Base-by-base conservation (phyloP, 2,329 filamentous ascomycete species). In the Aspergillus sp. region DNA sequence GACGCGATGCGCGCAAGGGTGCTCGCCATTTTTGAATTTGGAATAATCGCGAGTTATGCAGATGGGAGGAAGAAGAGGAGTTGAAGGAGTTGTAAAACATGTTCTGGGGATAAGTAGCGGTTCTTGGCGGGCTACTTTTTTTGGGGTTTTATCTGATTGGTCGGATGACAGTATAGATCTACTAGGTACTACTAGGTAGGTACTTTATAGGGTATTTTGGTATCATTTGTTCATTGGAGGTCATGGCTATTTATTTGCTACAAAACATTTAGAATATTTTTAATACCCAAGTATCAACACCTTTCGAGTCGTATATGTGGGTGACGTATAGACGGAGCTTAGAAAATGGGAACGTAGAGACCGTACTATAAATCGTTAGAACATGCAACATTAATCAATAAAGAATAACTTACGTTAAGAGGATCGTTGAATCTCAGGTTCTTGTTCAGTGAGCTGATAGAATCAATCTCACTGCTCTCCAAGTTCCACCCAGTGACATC, bases 401-500 rank as follows among this genome's bases (percentile, higher is more conserved):
- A 32, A 32, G 11, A 11, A 32, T 11, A 32, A 75, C 81, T 78
- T 59, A 85, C 82, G 64, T 82, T 82, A 48, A 78, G 72, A 41
- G 86, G 87, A 69, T 89, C 81, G 71, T 90, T 90, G 71, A 90
- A 90, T 59, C 85, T 79, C 62, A 89, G 71, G 51, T 77, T 73
- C 56, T 74, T 69, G 65, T 90, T 78, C 62, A 90, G 72, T 38
- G 65, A 74, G 46, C 75, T 76, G 61, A 90, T 90, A 47, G 75
- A 71, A 50, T 84, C 71, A 45, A 93, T 70, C 47, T 91, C 88
- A 33, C 73, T 72, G 58, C 82, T 65, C 27, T 76, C 74, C 31
- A 90, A 69, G 57, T 88, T 77, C 61, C 87, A 90, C 49, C 69
- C 71, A 51, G 73, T 78, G 50, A 82, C 79, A 53, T 83, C 78